Evolutionary conservation across 2,329 filamentous ascomycete species (phyloP).

Genomic region (Magnaporthiopsis rhizophila): DNA sequence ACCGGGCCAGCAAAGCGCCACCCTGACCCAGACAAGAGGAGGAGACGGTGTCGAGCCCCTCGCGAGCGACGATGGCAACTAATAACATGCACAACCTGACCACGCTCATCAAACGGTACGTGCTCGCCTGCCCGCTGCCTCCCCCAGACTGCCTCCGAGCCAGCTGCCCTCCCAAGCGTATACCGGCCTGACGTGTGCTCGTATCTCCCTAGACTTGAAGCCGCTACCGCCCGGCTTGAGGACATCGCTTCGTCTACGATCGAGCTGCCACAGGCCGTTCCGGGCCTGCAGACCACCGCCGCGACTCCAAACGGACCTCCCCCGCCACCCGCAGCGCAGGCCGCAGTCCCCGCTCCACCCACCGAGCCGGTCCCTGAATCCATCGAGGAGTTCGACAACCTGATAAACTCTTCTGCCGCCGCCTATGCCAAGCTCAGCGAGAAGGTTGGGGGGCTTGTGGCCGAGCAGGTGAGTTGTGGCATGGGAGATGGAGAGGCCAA

Average conservation of each 20-base stretch:
- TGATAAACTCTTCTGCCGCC: conserved; percentile 66
- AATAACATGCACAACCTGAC: conserved; percentile 94
- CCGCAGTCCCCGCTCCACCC: conserved; percentile 27
- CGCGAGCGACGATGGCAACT: conserved; percentile 50
- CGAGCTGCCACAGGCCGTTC: conserved; percentile 46
- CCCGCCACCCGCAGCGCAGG: conserved; percentile 34
- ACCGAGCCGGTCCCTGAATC: conserved; percentile 60
- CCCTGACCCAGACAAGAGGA: background rate
- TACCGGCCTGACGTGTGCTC: conserved; percentile 38
- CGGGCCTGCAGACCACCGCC: conserved; percentile 33
- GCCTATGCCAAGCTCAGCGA: conserved; percentile 73
- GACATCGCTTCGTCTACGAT: conserved; percentile 79
- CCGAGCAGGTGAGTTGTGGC: conserved; percentile 58
- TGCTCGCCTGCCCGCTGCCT: conserved; percentile 12
- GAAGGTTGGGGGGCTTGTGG: conserved; percentile 67
- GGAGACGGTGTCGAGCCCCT: background rate
- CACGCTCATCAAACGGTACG: conserved; percentile 95
- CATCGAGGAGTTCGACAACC: conserved; percentile 80
- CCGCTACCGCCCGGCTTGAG: conserved; percentile 89
- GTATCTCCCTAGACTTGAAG: conserved; percentile 68
- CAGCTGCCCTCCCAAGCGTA: background rate
- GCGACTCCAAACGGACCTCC: conserved; percentile 26
- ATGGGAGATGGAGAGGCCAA: background rate
- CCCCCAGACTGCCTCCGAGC: background rate
- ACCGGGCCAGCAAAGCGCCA: background rate